phyloP scores from a whole-genome alignment of 257 asterid species.

The Schizonepeta tenuifolia region DNA sequence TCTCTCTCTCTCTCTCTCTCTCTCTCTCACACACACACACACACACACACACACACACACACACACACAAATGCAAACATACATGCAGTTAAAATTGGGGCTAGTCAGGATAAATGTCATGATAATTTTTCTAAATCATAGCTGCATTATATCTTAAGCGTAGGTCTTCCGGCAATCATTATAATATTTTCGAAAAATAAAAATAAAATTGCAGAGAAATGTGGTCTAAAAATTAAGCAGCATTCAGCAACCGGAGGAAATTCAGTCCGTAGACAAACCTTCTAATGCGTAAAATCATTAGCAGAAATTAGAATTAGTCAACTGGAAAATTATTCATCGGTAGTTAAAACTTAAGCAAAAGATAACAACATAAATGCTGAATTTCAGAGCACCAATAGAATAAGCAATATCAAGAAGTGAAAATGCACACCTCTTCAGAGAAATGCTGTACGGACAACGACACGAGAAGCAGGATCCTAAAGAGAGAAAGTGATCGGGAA shows the following conservation, averaged over 20 bases:
- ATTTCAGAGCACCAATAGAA: neutral
- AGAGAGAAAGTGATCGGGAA: constrained; percentile 28
- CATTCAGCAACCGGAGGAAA: neutral
- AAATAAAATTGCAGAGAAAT: neutral
- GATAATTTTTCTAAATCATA: neutral
- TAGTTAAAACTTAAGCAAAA: neutral
- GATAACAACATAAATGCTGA: neutral
- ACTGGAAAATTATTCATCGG: neutral
- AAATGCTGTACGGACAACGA: constrained; percentile 29
- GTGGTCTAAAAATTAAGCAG: neutral
- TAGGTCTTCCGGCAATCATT: neutral
- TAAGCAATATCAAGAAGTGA: neutral
- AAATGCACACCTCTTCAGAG: constrained; percentile 32
- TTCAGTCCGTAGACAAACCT: neutral
- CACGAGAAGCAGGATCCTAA: constrained; percentile 26
- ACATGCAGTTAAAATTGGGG: constrained; percentile 6
- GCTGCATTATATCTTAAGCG: constrained; percentile 8
- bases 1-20: constrained; percentile 22
- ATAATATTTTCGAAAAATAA: neutral
- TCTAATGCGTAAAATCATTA: neutral
- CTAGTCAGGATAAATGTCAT: neutral
- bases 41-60: constrained; percentile 14
- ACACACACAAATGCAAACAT: neutral
- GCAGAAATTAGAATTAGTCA: neutral
- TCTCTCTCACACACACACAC: constrained; percentile 14